Conservation (phyloP, 2,329 filamentous ascomycete genomes). For the Fusarium sp. region DNA sequence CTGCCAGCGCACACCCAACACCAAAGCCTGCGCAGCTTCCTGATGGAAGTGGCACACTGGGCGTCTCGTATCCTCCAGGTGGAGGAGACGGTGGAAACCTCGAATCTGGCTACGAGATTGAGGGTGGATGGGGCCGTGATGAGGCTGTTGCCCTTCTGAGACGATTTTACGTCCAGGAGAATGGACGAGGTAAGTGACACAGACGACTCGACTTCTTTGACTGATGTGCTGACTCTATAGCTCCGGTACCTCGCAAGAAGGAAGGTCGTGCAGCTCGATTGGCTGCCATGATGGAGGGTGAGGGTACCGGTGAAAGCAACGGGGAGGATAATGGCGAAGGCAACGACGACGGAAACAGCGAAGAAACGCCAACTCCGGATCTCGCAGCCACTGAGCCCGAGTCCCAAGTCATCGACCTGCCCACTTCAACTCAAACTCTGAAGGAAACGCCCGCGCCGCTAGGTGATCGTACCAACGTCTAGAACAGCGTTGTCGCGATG, state of each 20-base stretch:
- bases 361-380: constrained; percentile 7
- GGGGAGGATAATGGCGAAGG: neutral
- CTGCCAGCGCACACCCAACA: constrained; percentile 53
- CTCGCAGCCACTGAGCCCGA: neutral
- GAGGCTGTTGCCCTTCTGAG: constrained; percentile 93
- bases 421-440: constrained; percentile 18
- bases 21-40: constrained; percentile 50
- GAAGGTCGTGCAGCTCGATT: constrained; percentile 64
- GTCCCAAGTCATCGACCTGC: constrained; percentile 15
- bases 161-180: constrained; percentile 98
- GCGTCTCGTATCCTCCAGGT: constrained; percentile 50
- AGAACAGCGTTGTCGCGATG: constrained; percentile 1
- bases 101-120: constrained; percentile 81
- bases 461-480: constrained; percentile 20
- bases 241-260: constrained; percentile 64
- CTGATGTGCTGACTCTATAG: constrained; percentile 42
- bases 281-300: constrained; percentile 61
- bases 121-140: constrained; percentile 87
- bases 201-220: neutral
- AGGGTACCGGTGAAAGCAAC: constrained; percentile 48
- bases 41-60: constrained; percentile 50
- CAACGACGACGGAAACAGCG: constrained; percentile 51
- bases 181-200: constrained; percentile 77
- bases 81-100: constrained; percentile 72
- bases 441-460: constrained; percentile 14